Conservation (phyloP, 768 basidiomycete species). For the Xanthoconium purpureum region DNA sequence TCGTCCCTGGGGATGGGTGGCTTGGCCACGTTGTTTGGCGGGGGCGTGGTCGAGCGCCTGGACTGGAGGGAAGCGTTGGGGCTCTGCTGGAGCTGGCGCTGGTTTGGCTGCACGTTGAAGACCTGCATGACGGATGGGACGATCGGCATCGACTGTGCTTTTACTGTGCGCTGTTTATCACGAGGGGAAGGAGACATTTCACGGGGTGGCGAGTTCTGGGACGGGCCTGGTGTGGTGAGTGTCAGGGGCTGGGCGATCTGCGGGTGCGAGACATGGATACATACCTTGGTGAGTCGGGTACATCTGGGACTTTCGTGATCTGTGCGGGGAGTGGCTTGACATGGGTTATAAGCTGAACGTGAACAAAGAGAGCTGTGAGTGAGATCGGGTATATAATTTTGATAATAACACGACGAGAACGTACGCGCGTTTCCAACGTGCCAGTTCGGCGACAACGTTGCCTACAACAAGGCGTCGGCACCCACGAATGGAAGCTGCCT, state of each 20-base stretch:
- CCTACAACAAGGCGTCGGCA: slow-evolving; percentile 27
- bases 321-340: slow-evolving; percentile 60
- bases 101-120: slow-evolving; percentile 37
- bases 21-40: slow-evolving; percentile 33
- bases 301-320: slow-evolving; percentile 51
- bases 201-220: slow-evolving; percentile 36
- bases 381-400: slow-evolving; percentile 32
- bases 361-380: slow-evolving; percentile 33
- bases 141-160: slow-evolving; percentile 60
- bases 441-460: slow-evolving; percentile 35
- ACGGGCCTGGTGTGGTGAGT: slow-evolving; percentile 7
- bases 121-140: slow-evolving; percentile 57
- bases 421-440: slow-evolving; percentile 71
- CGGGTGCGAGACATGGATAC: slow-evolving; percentile 11
- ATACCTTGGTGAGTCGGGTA: slow-evolving; percentile 49
- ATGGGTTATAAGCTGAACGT: slow-evolving; percentile 33
- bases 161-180: slow-evolving; percentile 50
- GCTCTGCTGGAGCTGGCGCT: slow-evolving; percentile 37
- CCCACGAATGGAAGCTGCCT: slow-evolving; percentile 53
- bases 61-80: slow-evolving; percentile 36
- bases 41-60: slow-evolving; percentile 32
- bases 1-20: slow-evolving; percentile 17
- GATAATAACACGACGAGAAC: slow-evolving; percentile 24
- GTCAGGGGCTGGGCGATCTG: background rate
- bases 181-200: slow-evolving; percentile 44